Base-by-base conservation (phyloP, 2,329 filamentous ascomycete species). In the Alternaria ethzedia region DNA sequence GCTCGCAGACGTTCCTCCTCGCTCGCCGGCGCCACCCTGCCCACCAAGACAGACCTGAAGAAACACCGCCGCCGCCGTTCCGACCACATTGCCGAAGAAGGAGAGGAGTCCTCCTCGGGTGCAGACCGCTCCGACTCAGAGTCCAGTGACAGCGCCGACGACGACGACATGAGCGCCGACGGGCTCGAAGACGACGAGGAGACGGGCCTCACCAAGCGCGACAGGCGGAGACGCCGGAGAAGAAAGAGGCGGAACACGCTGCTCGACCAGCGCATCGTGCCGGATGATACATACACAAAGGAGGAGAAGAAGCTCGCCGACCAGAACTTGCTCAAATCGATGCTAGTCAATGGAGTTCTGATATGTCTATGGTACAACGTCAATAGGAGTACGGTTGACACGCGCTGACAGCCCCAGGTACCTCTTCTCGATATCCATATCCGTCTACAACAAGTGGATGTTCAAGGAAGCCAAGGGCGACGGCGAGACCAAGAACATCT, bases 361-460 rank as follows among this genome's bases (percentile, higher is more conserved):
- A 97, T 98, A 68, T 86, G 87, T 23, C 81, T 96, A 67, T 99
- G 96, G 95, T 96, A 65, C 13, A 57, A 46, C 23, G 7, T 13
- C 4, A 32, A 59, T 13, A 52, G 25, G 12, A n/a, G 17, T 26
- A 30, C 26, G n/a, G 15, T 21, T 8, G 25, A 8, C 17, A 20
- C 28, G 9, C 63, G 50, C 73, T 74, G 61, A 75, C 60, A 61
- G 10, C 6, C 26, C 28, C 65, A 83, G 82, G 82, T 89, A 92
- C 78, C 83, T 94, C 43, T 98, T 98, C 81, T 97, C 94, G 17
- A 87, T 98, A 69, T 93, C 92, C 54, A 97, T 80, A 46, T 80
- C 78, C 46, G 76, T 80, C 91, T 99, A 98, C 85, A 99, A 99
- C 86, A 98, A 97, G 83, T 98, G 96, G 96, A 98, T 99, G 95